phyloP scores from a whole-genome alignment of 2,329 filamentous ascomycete species.

The Cyclaneusma minus region DNA sequence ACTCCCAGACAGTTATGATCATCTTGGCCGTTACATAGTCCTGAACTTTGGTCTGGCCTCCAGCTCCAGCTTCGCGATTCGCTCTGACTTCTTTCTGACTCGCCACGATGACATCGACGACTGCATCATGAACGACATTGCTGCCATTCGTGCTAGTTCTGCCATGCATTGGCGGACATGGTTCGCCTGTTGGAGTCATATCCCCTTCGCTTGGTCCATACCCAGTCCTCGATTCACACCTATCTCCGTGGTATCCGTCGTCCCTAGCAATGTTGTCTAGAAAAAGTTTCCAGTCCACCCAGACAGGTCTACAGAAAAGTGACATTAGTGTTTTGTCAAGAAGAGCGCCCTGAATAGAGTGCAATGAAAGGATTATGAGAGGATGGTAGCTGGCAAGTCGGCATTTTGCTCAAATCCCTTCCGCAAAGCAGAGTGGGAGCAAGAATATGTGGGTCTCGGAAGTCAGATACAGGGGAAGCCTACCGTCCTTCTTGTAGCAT shows the following conservation, averaged over 20 bases:
- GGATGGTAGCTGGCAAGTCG: too few relatives aligned
- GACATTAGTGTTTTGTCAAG: neutral
- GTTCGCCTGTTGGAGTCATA: constrained; percentile 21
- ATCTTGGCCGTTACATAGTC: constrained; percentile 49
- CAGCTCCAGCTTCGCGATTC: constrained; percentile 20
- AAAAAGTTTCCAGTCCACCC: constrained; percentile 43
- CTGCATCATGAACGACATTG: constrained; percentile 38
- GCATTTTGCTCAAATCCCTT: too few relatives aligned
- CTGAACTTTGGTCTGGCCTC: constrained; percentile 22
- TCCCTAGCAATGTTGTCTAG: constrained; percentile 32
- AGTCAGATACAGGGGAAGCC: too few relatives aligned
- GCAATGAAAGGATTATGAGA: too few relatives aligned
- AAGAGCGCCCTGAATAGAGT: too few relatives aligned
- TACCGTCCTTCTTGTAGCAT: constrained; percentile 55
- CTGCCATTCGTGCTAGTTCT: constrained; percentile 13
- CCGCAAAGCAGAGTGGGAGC: too few relatives aligned
- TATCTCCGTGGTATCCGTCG: constrained; percentile 5
- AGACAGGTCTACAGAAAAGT: constrained; percentile 38
- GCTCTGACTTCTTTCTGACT: constrained; percentile 24
- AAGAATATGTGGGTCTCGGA: constrained; percentile 28
- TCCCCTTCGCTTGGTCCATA: constrained; percentile 11
- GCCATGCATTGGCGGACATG: constrained; percentile 6
- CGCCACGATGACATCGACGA: constrained; percentile 52
- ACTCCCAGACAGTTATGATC: constrained; percentile 61
- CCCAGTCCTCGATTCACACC: constrained; percentile 3